Base-by-base conservation (phyloP, 2,329 filamentous ascomycete genomes). In the Periglandula ipomoeae region DNA sequence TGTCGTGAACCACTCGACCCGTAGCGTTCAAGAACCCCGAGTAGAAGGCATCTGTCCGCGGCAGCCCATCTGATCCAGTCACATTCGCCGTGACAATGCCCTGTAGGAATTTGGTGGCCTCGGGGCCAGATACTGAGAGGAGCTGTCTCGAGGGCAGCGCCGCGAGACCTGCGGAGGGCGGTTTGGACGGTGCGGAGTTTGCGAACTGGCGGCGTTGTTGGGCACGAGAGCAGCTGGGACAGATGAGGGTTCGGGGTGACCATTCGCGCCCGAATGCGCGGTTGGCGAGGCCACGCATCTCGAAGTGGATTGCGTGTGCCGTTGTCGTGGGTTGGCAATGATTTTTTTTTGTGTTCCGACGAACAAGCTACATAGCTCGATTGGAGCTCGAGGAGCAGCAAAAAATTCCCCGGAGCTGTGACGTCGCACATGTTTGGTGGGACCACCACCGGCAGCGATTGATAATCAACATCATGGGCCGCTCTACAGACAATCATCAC, bases 1-100 rank as follows among this genome's bases (percentile, higher is more conserved):
- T 85, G 68, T 98, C 93, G 70, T 91, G 80, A 39, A 96, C 71
- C 9, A 98, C 78, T 50, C 90, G 80, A 38, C 93, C 93, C 52
- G 81, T 80, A 7, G 91, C 88, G 56, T 86, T 95, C 38, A 98
- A 74, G 60, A 98, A 95, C 0, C 83, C 88, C 6, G 85, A 76
- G 67, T 95, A 97, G 64, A 85, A 82, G 4, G 81, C 84, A 1
- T 70, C 67, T 3, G 56, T 59, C 22, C 65, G 65, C 2, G 68
- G 58, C 32, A 60, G 52, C 52, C 66, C 61, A 51, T 69, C 54
- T 23, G 53, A 61, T 7, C 70, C 59, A 0, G 76, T 67, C 8
- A 68, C 55, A 39, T 61, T 67, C 53, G 84, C 79, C 1, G 91
- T 95, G 54, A 93, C 79, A 49, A 95, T 79, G 47, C 91, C 90